Percentiles rank a stretch among this genome's conserved stretches.
Evolutionary conservation across 352 stramenopile genomes (phyloP).

Genomic region (Lagenidium giganteum): DNA sequence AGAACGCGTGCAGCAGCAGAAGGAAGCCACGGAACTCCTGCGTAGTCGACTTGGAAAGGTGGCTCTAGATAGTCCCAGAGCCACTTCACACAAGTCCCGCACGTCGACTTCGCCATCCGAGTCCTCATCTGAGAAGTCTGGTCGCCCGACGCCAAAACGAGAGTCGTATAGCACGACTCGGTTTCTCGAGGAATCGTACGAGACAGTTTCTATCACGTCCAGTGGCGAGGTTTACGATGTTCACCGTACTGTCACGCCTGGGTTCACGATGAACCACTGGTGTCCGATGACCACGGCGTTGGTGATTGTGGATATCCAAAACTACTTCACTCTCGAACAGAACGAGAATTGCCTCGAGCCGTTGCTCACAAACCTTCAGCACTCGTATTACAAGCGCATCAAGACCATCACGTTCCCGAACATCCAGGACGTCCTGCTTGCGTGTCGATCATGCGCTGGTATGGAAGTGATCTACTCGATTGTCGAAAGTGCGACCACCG

Average conservation of each 20-base stretch:
- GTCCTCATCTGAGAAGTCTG: neutral
- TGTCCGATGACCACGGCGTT: slow-evolving; percentile 62
- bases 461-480: slow-evolving; percentile 88
- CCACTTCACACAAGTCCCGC: neutral
- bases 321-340: slow-evolving; percentile 49
- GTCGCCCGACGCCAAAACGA: neutral
- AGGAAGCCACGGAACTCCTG: slow-evolving; percentile 42
- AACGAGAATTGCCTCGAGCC: slow-evolving; percentile 18
- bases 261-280: slow-evolving; percentile 29
- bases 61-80: neutral
- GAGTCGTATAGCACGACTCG: neutral
- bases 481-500: slow-evolving; percentile 81
- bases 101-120: neutral
- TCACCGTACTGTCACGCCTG: neutral
- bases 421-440: slow-evolving; percentile 54
- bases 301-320: slow-evolving; percentile 63
- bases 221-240: slow-evolving; percentile 1
- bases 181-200: slow-evolving; percentile 4
- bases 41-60: slow-evolving; percentile 38
- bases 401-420: slow-evolving; percentile 45
- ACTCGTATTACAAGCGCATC: slow-evolving; percentile 39
- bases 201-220: slow-evolving; percentile 13
- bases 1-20: slow-evolving; percentile 37
- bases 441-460: slow-evolving; percentile 37
- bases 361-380: slow-evolving; percentile 11